Evolutionary conservation across 306 rosid species (phyloP), one percentile per base, ranked within the genome.

Genomic region (Senna siamea): DNA sequence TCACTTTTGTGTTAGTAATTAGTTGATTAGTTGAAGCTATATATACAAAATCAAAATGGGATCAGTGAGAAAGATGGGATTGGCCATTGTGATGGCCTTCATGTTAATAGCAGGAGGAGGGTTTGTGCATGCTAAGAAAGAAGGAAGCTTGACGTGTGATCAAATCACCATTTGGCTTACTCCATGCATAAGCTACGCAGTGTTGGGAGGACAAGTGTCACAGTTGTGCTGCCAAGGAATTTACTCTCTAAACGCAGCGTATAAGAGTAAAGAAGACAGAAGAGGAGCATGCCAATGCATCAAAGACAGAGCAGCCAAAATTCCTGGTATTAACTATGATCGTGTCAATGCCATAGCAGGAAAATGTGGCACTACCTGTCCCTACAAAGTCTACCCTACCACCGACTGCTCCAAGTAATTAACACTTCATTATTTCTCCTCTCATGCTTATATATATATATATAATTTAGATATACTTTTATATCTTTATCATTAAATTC

Each of bases 341-440:
- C 79, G 82, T 5, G 73, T 88, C 5, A 78, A 83, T 71, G 1
- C 20, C 43, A 69, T 88, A 13, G 68, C 82, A 22, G 47, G 12
- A 5, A 35, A 35, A 2, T 92, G 93, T 50, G 81, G 83, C 38
- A 75, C 91, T 55, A 61, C 68, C 7, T 76, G 91, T 41, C 88
- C 97, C 32, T 78, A 20, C 82, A 83, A 78, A 85, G 82, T 92
- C 40, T 87, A 89, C 54, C 93, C 97, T 11, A 53, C 86, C 70
- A 89, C 96, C 22, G 51, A 92, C 10, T 92, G 97, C 82, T 60
- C 86, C 32, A 70, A 38, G 90, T 82, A 70, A 64, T 26, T 26
- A 26, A 26, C 30, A 26, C 30, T 26, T n/a, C n/a, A n/a, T n/a
- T n/a, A n/a, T n/a, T n/a, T n/a, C n/a, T n/a, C n/a, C n/a, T n/a